These are phyloP conservation scores for Leccinum obscurum DNA, from an alignment of 768 basidiomycete species.

Conservation along the genomic window DNA sequence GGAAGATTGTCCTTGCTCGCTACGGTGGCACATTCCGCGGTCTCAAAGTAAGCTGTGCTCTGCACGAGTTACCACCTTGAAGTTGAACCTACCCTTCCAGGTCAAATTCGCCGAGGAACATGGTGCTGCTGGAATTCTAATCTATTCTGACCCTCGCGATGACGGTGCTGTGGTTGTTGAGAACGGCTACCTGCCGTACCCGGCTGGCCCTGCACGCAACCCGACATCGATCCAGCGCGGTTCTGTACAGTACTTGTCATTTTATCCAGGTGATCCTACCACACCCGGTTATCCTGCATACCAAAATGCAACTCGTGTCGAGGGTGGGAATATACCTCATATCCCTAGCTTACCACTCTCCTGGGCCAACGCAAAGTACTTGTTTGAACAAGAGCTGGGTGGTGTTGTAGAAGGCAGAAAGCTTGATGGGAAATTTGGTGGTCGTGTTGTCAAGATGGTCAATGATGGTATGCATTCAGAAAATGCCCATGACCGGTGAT, in stretches of 20 bases:
- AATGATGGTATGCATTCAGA: constrained; percentile 48
- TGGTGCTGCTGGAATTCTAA: constrained; percentile 75
- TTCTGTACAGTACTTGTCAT: constrained; percentile 68
- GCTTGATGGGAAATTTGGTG: constrained; percentile 52
- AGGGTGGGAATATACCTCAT: constrained; percentile 59
- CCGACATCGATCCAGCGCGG: constrained; percentile 83
- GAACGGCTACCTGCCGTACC: constrained; percentile 73
- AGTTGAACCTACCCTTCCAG: constrained; percentile 36
- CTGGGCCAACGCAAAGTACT: constrained; percentile 76
- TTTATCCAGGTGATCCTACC: constrained; percentile 75
- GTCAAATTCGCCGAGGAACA: constrained; percentile 81
- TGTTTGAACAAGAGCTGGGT: constrained; percentile 57
- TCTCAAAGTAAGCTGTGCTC: constrained; percentile 57
- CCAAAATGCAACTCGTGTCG: constrained; percentile 66
- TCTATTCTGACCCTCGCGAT: constrained; percentile 85
- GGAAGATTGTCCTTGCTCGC: constrained; percentile 75
- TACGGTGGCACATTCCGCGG: constrained; percentile 83
- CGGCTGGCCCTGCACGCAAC: constrained; percentile 84
- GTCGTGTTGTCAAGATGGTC: constrained; percentile 46
- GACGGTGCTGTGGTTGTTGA: constrained; percentile 75
- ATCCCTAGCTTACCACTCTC: constrained; percentile 89
- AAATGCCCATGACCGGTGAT: not conserved
- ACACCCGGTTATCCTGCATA: constrained; percentile 90
- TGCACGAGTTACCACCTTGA: constrained; percentile 7
- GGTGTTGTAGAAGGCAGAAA: constrained; percentile 38